phyloP scores from a whole-genome alignment of 2,329 filamentous ascomycete genomes.

The Coleophoma crateriformis region DNA sequence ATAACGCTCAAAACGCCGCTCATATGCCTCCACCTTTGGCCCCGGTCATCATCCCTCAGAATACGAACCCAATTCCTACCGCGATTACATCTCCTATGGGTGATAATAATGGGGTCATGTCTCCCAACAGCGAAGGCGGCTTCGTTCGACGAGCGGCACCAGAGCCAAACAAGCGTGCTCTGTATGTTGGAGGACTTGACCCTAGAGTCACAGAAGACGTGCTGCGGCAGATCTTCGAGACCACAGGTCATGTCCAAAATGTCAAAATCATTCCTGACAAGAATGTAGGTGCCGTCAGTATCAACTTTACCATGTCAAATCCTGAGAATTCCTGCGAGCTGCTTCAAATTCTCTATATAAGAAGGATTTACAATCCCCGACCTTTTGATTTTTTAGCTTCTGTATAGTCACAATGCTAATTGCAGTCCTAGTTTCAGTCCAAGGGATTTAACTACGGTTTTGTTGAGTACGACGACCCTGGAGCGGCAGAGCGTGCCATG shows the following conservation, averaged over 20 bases:
- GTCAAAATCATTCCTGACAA: conserved; percentile 99
- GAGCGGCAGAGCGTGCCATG: conserved; percentile 95
- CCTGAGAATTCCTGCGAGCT: conserved; percentile 11
- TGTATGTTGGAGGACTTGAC: conserved; percentile 94
- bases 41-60: conserved; percentile 81
- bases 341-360: conserved; percentile 15
- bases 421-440: conserved; percentile 49
- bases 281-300: conserved; percentile 68
- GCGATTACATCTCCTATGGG: conserved; percentile 85
- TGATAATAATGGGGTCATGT: conserved; percentile 65
- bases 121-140: conserved; percentile 74
- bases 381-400: conserved; percentile 17
- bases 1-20: conserved; percentile 65
- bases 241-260: conserved; percentile 94
- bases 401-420: conserved; percentile 22
- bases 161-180: conserved; percentile 95
- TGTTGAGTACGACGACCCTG: conserved; percentile 96
- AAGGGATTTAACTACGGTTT: conserved; percentile 99
- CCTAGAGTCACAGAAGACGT: conserved; percentile 95
- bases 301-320: conserved; percentile 21
- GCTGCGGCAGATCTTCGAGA: conserved; percentile 96
- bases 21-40: conserved; percentile 91
- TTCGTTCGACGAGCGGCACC: conserved; percentile 87
- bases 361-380: conserved; percentile 14
- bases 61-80: conserved; percentile 91